phyloP scores from a whole-genome alignment of 2,329 filamentous ascomycete genomes.

The Amylocarpus encephaloides region DNA sequence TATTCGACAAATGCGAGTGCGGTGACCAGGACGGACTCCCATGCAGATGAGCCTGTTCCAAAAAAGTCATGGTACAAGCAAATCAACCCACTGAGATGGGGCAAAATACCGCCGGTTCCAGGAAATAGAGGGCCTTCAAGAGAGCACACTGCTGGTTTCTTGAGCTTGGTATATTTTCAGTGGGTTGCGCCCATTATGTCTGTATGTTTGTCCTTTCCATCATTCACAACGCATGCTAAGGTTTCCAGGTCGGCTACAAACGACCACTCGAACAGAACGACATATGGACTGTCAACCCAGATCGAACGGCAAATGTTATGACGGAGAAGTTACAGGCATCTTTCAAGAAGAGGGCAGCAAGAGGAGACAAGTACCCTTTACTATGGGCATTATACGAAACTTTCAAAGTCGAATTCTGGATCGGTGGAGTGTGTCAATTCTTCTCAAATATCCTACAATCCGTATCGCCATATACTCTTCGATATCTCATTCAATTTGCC shows the following conservation, averaged over 20 bases:
- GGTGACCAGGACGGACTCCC: slow-evolving; percentile 36
- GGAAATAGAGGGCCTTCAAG: slow-evolving; percentile 48
- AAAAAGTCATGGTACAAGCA: slow-evolving; percentile 59
- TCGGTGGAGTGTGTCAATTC: slow-evolving; percentile 75
- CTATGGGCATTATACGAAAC: slow-evolving; percentile 80
- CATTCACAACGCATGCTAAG: slow-evolving; percentile 14
- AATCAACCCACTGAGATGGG: slow-evolving; percentile 57
- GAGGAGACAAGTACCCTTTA: slow-evolving; percentile 67
- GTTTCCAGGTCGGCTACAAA: slow-evolving; percentile 69
- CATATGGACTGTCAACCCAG: slow-evolving; percentile 82
- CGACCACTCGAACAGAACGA: slow-evolving; percentile 77
- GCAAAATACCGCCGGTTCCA: slow-evolving; percentile 48
- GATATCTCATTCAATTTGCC: slow-evolving; percentile 82
- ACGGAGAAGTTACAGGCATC: slow-evolving; percentile 58
- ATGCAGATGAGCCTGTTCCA: slow-evolving; percentile 24
- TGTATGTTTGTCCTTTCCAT: slow-evolving; percentile 39
- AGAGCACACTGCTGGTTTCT: slow-evolving; percentile 67
- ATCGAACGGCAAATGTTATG: slow-evolving; percentile 65
- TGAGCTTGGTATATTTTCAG: slow-evolving; percentile 73
- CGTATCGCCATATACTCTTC: slow-evolving; percentile 75
- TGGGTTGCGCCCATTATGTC: slow-evolving; percentile 89
- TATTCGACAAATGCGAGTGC: slow-evolving; percentile 48
- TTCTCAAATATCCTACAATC: slow-evolving; percentile 70
- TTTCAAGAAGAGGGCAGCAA: slow-evolving; percentile 61
- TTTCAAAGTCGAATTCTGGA: slow-evolving; percentile 75